phyloP scores from a whole-genome alignment of 1,139 yeast genomes.

The Kodamaea anthophila region DNA sequence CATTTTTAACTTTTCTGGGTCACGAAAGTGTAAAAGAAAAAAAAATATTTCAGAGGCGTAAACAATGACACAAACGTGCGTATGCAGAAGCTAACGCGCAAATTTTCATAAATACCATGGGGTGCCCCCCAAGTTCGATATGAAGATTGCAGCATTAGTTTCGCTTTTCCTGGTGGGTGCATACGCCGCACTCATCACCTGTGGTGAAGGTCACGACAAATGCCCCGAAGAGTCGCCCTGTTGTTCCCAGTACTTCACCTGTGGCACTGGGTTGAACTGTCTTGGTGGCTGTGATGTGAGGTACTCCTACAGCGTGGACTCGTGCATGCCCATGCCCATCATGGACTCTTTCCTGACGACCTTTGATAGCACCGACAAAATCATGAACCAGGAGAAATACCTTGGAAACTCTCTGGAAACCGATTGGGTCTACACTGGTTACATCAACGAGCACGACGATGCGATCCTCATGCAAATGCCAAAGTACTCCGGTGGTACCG shows the following conservation, averaged over 20 bases:
- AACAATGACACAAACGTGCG: too few relatives aligned
- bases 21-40: too few relatives aligned
- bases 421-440: constrained; percentile 76
- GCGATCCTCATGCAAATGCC: constrained; percentile 74
- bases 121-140: too few relatives aligned
- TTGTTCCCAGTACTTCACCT: constrained; percentile 77
- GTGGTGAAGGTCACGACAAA: constrained; percentile 17
- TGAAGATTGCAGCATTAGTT: constrained; percentile 2
- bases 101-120: too few relatives aligned
- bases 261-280: constrained; percentile 80
- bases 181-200: not conserved
- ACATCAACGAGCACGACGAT: constrained; percentile 48
- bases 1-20: too few relatives aligned
- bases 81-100: too few relatives aligned
- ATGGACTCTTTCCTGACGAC: constrained; percentile 29
- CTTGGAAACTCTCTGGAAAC: constrained; percentile 64
- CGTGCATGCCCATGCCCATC: constrained; percentile 64
- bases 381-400: constrained; percentile 38
- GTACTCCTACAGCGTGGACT: constrained; percentile 50
- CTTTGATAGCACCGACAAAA: constrained; percentile 30
- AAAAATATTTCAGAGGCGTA: too few relatives aligned
- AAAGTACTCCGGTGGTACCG: constrained; percentile 69
- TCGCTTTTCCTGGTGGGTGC: constrained; percentile 5
- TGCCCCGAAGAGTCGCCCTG: constrained; percentile 77
- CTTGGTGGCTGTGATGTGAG: constrained; percentile 78